Percentiles rank a stretch among this genome's conserved stretches.
phyloP scores from a whole-genome alignment of 331 rosid genomes.

The Spiraea crenata region DNA sequence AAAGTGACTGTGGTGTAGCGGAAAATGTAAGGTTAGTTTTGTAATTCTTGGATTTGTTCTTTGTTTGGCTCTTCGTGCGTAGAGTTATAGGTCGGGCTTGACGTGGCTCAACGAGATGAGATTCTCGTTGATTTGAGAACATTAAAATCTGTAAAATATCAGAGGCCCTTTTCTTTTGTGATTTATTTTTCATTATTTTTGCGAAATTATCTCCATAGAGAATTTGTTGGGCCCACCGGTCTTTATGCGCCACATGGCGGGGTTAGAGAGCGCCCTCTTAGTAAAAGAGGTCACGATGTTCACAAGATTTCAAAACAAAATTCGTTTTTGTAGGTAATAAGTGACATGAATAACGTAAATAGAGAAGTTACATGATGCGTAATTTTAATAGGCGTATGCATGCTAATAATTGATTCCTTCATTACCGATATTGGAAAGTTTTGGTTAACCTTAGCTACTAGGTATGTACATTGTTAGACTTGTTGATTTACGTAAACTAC shows the following conservation, averaged over 20 bases:
- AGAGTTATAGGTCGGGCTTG: not conserved
- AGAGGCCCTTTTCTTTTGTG: not conserved
- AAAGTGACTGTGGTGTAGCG: not conserved
- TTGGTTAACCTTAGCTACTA: too few species aligned
- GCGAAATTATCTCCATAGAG: not conserved
- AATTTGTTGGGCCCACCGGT: not conserved
- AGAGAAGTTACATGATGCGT: too few species aligned
- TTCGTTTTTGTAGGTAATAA: too few species aligned
- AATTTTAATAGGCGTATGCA: too few species aligned
- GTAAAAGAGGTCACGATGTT: not conserved
- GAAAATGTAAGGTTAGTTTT: slow-evolving; percentile 15
- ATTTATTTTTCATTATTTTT: not conserved
- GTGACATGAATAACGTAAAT: too few species aligned
- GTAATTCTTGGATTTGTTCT: not conserved
- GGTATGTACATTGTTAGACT: too few species aligned
- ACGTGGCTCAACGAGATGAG: not conserved
- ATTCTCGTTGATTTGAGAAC: not conserved
- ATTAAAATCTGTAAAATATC: not conserved
- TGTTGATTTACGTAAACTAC: too few species aligned
- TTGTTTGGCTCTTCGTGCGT: too few species aligned
- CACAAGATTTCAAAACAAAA: not conserved
- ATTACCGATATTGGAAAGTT: too few species aligned
- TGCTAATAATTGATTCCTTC: too few species aligned
- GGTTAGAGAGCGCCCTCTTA: not conserved
- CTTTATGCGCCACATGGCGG: not conserved